Evolutionary conservation across 805 yeast species (phyloP), one percentile per base, ranked within the genome.

Genomic region (Suhomyces sp.): DNA sequence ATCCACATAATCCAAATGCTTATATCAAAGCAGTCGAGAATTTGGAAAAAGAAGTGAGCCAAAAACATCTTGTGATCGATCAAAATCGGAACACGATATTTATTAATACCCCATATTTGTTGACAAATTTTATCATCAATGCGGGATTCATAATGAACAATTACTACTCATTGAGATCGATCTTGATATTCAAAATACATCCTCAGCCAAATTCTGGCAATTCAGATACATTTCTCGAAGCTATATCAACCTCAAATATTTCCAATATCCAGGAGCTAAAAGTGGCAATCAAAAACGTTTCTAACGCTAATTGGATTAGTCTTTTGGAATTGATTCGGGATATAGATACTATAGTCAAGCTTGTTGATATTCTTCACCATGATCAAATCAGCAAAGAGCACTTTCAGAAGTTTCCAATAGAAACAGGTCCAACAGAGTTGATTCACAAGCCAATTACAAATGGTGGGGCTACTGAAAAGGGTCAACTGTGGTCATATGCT

Each of bases 21-120:
- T 26, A 26, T 26, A 19, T 20, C 12, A 13, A 20, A 10, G 19
- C 15, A 16, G 29, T 26, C 11, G 17, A 11, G 19, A 20, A 20
- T 10, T 13, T 36, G 25, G 23, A 14, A 7, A 26, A 36, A 1
- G 42, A 42, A n/a, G 35, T 29, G 31, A n/a, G n/a, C n/a, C n/a
- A n/a, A n/a, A 26, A 26, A 20, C 17, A 26, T 18, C 18, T 18
- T 12, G 31, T 18, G 18, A 28, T 26, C 12, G 19, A 26, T 20
- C 29, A 26, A 12, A 11, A 26, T 16, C 50, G 49, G 24, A 58
- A 48, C 20, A 43, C 56, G 28, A 46, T 68, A 3, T 44, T 64
- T 4, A 43, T 74, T 23, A 65, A 68, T 40, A 48, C 62, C 5
- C 55, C 62, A 12, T 47, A 49, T 32, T 46, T 71, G 5, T 51